Base-by-base conservation (phyloP, 139 green algal species). In the Pycnococcus provasolii region DNA sequence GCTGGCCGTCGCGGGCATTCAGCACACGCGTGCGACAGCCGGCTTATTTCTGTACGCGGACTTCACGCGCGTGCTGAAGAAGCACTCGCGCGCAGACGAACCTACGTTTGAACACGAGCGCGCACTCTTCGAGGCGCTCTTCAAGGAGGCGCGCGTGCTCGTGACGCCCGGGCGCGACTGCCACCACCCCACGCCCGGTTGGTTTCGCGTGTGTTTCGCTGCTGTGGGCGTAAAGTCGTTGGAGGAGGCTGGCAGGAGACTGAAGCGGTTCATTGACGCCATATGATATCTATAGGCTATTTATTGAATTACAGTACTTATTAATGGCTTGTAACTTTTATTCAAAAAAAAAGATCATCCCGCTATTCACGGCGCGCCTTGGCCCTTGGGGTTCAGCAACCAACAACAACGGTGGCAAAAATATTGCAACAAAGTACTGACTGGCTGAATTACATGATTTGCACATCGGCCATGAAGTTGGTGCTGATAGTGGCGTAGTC, bases 121-220 rank as follows among this genome's bases (percentile, higher is more conserved):
- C 11, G 45, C 8, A 44, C 60, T 75, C 1, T 75, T 60, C 60
- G 63, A 46, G 37, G n/a, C 26, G n/a, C 6, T 66, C 2, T 62
- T 48, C 4, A 58, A 75, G n/a, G 59, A 62, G 4, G 39, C 61
- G 3, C 62, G 64, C 42, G 9, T 75, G 42, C 43, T 75, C 42
- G 45, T 75, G 42, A 75, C 68, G 26, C 60, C 68, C 2, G 68
- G 68, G 8, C 53, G 40, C 13, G 60, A 68, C 41, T 69, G 60
- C 48, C 43, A 64, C 13, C 42, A 41, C 2, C 54, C 51, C 9
- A 55, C n/a, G 15, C 60, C 60, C 9, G 68, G 68, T 11, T 70
- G 40, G 9, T 75, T 70, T 37, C 11, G 68, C 8, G 7, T 69
- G 3, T 75, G 68, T 26, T 75, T 75, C 45, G 68, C 68, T 1